Conservation (phyloP, 1,139 yeast species). For the Pichia sp. region DNA sequence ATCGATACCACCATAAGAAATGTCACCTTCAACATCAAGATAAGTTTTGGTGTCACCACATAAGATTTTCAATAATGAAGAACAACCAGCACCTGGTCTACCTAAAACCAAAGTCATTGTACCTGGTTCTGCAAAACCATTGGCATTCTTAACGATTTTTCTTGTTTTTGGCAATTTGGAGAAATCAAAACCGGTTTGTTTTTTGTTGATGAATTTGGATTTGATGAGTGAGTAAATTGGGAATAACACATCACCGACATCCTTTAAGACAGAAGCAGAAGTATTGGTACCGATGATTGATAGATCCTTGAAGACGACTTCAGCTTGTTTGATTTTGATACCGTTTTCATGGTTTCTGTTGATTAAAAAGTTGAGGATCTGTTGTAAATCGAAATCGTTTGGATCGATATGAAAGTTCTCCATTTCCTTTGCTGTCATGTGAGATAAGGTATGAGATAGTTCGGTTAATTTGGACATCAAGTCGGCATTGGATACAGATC, state of each 20-base stretch:
- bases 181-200: conserved; percentile 20
- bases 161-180: conserved; percentile 31
- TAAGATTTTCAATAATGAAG: conserved; percentile 42
- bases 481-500: too few species aligned
- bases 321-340: conserved; percentile 43
- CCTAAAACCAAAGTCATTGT: conserved; percentile 55
- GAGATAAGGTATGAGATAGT: conserved; percentile 27
- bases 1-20: conserved; percentile 46
- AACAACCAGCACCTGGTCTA: conserved; percentile 57
- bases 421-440: conserved; percentile 28
- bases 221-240: conserved; percentile 34
- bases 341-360: conserved; percentile 41
- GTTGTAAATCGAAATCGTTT: conserved; percentile 35
- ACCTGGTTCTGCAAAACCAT: conserved; percentile 47
- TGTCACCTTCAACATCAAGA: conserved; percentile 28
- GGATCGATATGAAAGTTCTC: conserved; percentile 24
- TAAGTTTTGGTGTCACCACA: conserved; percentile 34
- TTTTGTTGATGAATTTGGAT: conserved; percentile 10
- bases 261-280: conserved; percentile 44
- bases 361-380: conserved; percentile 32
- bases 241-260: conserved; percentile 46
- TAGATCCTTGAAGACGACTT: conserved; percentile 46
- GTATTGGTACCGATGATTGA: conserved; percentile 49
- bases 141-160: conserved; percentile 38
- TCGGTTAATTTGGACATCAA: conserved; percentile 23